A percentile compares a stretch with the other conserved stretches of the same genome.
Evolutionary conservation across 2,329 filamentous ascomycete species (phyloP).

Genomic region (Pseudogymnoascus pannorum): DNA sequence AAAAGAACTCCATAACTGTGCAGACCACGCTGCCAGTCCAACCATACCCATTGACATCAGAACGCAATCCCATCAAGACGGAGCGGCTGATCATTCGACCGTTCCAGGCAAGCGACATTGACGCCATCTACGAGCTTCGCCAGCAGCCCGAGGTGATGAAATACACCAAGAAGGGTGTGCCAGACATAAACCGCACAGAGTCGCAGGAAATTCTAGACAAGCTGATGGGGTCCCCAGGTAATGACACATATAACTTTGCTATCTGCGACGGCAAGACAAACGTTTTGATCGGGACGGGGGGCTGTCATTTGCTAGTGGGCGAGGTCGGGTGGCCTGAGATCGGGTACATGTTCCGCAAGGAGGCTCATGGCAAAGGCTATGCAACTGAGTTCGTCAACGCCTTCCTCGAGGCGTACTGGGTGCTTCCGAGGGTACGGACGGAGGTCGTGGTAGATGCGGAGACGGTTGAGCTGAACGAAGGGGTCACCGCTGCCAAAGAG

Average conservation of each 20-base stretch:
- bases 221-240: conserved; percentile 25
- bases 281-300: conserved; percentile 46
- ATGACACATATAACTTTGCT: conserved; percentile 44
- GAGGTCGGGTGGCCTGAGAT: conserved; percentile 48
- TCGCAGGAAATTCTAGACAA: conserved; percentile 40
- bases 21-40: conserved; percentile 41
- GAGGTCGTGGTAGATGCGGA: conserved; percentile 37
- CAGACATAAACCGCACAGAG: conserved; percentile 38
- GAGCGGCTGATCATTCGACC: conserved; percentile 49
- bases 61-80: conserved; percentile 39
- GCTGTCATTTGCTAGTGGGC: conserved; percentile 32
- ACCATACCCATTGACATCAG: conserved; percentile 30
- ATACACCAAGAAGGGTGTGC: conserved; percentile 40
- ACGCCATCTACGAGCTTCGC: conserved; percentile 45
- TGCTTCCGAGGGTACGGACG: conserved; percentile 39
- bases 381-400: conserved; percentile 48
- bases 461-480: conserved; percentile 29
- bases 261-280: conserved; percentile 41
- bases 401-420: conserved; percentile 41
- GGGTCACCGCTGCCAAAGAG: conserved; percentile 30
- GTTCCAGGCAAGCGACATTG: conserved; percentile 41
- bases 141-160: conserved; percentile 55
- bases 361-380: conserved; percentile 49
- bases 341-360: conserved; percentile 49
- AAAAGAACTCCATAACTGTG: conserved; percentile 32